A percentile compares a stretch with the other conserved stretches of the same genome.
Conservation (phyloP, 768 basidiomycete genomes). For the Suillus americanus region DNA sequence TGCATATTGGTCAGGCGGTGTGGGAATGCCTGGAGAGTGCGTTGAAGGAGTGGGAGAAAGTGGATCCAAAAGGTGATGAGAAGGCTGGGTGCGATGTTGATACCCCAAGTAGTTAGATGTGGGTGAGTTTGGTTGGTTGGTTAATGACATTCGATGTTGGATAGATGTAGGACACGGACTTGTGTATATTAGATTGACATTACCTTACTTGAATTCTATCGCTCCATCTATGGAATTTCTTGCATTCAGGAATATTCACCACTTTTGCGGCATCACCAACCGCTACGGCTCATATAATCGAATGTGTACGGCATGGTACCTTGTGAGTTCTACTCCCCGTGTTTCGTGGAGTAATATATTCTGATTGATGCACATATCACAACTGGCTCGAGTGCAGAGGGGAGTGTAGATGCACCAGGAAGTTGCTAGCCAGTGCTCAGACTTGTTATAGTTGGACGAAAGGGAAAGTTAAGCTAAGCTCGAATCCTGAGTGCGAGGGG, state of each 20-base stretch:
- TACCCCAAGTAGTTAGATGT: conserved; percentile 17
- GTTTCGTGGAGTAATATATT: not conserved
- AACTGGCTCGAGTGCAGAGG: not conserved
- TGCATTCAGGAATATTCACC: not conserved
- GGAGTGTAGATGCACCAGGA: not conserved
- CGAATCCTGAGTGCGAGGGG: no score
- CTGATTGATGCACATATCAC: not conserved
- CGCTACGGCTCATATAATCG: not conserved
- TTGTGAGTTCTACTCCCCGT: not conserved
- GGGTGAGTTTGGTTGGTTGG: not conserved
- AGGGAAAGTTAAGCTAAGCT: not conserved
- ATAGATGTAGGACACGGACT: not conserved
- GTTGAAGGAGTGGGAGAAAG: conserved; percentile 65
- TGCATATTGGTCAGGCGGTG: conserved; percentile 61
- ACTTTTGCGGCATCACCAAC: not conserved
- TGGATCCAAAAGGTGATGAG: conserved; percentile 20
- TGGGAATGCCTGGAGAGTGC: conserved; percentile 77
- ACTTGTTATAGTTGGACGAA: not conserved
- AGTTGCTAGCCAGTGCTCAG: not conserved
- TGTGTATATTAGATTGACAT: not conserved
- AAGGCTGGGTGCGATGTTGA: conserved; percentile 23
- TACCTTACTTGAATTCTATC: not conserved
- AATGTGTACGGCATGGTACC: not conserved
- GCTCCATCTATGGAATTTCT: not conserved
- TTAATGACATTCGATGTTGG: not conserved